Evolutionary conservation across 2,329 filamentous ascomycete species (phyloP), one percentile per base, ranked within the genome.

Genomic region (Camptophora hylomeconis): DNA sequence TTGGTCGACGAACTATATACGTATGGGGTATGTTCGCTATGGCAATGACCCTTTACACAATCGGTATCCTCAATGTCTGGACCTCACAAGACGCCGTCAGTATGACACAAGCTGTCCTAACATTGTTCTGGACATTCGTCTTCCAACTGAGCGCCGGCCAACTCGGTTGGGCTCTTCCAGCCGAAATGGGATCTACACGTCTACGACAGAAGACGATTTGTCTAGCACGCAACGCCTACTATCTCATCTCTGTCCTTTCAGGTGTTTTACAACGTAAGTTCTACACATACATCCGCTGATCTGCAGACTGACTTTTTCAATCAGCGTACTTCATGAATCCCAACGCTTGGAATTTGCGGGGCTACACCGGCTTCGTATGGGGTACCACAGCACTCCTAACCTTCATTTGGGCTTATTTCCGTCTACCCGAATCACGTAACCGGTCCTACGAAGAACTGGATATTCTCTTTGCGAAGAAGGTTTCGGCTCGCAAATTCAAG

Each of bases 131-230:
- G 41, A 67, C 61, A 0, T 65, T 70, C 30, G 53, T 60, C 5
- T 71, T 69, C 45, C 63, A 63, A 48, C 55, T 60, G 32, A 61
- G 60, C 2, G 58, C 69, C n/a, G 67, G 66, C 0, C 65, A 65
- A 2, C 55, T 68, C 6, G 63, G 58, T 3, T 70, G 67, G 44
- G 57, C 59, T 0, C 45, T 69, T 17, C 50, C 67, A 15, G 60
- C 63, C 0, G 66, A 69, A 41, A 49, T 67, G 3, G 63, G 61
- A 0, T 66, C 63, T 0, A 65, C 62, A 1, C 54, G 65, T 5
- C 57, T 70, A 17, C 61, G 65, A 34, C 53, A 58, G 7, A 68
- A 69, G 50, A 65, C 63, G 0, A 62, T 69, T n/a, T 63, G 64
- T 5, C 51, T 70, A 17, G 60, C 64, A 2, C 55, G 65, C 7